Evolutionary conservation across 2,329 filamentous ascomycete species (phyloP).

Genomic region (Penicillium nordicum): DNA sequence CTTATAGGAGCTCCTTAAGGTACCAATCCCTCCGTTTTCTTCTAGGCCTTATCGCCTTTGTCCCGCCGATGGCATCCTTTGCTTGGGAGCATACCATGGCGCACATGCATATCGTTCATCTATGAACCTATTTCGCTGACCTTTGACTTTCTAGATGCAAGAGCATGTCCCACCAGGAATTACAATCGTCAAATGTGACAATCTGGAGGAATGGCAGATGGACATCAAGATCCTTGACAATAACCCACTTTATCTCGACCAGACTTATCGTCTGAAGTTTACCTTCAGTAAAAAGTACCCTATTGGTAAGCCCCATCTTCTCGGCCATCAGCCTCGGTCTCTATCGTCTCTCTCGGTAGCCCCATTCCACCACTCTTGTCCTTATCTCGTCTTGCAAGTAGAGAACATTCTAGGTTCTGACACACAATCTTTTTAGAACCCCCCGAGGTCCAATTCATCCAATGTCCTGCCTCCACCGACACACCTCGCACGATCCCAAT

Average conservation of each 20-base stretch:
- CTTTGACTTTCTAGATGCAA: constrained; percentile 47
- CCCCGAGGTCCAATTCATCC: constrained; percentile 86
- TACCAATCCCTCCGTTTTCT: constrained; percentile 28
- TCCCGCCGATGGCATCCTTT: neutral
- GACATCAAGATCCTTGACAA: constrained; percentile 87
- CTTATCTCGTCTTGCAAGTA: neutral
- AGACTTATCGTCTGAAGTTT: constrained; percentile 84
- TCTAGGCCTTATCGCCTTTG: neutral
- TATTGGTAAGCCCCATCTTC: constrained; percentile 64
- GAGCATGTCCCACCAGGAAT: constrained; percentile 65
- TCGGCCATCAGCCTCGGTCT: neutral
- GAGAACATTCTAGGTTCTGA: neutral
- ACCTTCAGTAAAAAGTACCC: constrained; percentile 80
- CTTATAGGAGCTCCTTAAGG: constrained; percentile 54
- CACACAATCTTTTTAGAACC: constrained; percentile 60
- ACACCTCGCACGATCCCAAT: constrained; percentile 69
- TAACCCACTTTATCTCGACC: constrained; percentile 79
- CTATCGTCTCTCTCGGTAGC: neutral
- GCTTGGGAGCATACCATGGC: neutral
- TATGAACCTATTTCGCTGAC: neutral
- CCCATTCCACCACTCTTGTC: neutral
- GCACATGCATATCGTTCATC: neutral
- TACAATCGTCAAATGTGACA: constrained; percentile 72
- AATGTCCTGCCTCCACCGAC: constrained; percentile 45
- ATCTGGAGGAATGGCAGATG: constrained; percentile 85